phyloP scores from a whole-genome alignment of 805 yeast genomes.

The Suhomyces kilbournensis region DNA sequence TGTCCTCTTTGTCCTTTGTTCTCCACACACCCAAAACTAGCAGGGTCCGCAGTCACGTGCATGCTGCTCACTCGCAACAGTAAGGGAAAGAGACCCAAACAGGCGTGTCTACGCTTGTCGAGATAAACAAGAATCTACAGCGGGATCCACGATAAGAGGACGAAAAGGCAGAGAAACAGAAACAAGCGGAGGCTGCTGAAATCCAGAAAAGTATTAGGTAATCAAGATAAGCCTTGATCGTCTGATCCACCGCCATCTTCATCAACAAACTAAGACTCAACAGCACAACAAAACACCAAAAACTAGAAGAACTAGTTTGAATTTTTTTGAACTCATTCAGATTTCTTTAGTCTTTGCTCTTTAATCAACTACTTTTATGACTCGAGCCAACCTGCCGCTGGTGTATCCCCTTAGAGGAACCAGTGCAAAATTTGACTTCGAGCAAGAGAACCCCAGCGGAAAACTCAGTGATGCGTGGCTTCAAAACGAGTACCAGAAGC shows the following conservation, averaged over 20 bases:
- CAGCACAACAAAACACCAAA: background rate
- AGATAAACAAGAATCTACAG: background rate
- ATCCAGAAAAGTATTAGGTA: background rate
- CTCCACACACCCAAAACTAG: background rate
- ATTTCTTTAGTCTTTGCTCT: background rate
- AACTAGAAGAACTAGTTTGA: no score
- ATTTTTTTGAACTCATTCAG: background rate
- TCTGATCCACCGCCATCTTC: background rate
- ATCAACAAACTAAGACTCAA: background rate
- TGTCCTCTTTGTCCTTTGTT: background rate
- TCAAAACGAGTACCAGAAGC: slow-evolving; percentile 25
- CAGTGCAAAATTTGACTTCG: slow-evolving; percentile 31
- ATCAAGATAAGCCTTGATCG: background rate
- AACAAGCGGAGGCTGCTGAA: background rate
- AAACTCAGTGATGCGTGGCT: slow-evolving; percentile 33
- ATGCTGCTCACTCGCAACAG: background rate
- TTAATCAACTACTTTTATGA: background rate
- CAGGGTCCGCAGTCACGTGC: background rate
- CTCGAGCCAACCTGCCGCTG: slow-evolving; percentile 19
- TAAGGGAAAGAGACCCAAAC: background rate
- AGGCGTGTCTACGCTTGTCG: background rate
- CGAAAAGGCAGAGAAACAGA: background rate
- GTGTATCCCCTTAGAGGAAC: slow-evolving; percentile 31
- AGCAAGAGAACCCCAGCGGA: slow-evolving; percentile 26
- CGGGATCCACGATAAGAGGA: background rate